phyloP scores from a whole-genome alignment of 495 filamentous ascomycete genomes.

The Penicillium goetzii region DNA sequence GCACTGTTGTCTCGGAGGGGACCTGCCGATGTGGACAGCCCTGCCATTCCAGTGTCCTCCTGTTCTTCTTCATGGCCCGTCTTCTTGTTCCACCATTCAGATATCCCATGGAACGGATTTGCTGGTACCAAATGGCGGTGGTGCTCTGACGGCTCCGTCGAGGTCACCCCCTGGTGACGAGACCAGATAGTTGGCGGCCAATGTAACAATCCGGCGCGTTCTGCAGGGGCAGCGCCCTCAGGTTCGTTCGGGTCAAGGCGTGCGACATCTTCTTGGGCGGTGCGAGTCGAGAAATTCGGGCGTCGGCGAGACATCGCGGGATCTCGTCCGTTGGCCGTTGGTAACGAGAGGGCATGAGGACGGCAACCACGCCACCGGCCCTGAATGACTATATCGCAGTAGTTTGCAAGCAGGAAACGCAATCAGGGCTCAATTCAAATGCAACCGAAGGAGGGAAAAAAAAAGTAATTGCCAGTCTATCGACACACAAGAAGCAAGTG shows the following conservation, averaged over 20 bases:
- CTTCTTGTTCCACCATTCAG: slow-evolving; percentile 35
- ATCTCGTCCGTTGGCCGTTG: slow-evolving; percentile 31
- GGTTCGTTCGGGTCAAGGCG: slow-evolving; percentile 51
- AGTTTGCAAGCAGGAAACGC: not conserved
- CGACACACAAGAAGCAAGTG: not conserved
- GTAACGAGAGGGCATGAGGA: slow-evolving; percentile 15
- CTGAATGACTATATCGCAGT: not conserved
- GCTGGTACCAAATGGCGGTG: slow-evolving; percentile 29
- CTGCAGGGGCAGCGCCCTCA: slow-evolving; percentile 23
- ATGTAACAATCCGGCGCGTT: slow-evolving; percentile 29
- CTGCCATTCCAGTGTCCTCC: slow-evolving; percentile 13
- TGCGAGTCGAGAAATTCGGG: slow-evolving; percentile 57
- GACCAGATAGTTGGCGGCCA: slow-evolving; percentile 30
- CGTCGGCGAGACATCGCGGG: slow-evolving; percentile 45
- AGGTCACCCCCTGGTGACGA: slow-evolving; percentile 39
- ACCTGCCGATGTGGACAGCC: slow-evolving; percentile 26
- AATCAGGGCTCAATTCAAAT: not conserved
- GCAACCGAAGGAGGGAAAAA: not conserved
- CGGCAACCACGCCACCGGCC: slow-evolving; percentile 2
- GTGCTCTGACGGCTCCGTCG: slow-evolving; percentile 22
- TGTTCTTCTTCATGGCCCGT: slow-evolving; percentile 17
- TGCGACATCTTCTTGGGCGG: slow-evolving; percentile 58
- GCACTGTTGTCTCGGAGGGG: slow-evolving; percentile 35
- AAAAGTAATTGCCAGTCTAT: not conserved
- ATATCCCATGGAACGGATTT: slow-evolving; percentile 32